These are phyloP conservation scores for Diaporthe sp. DNA, from an alignment of 2,329 filamentous ascomycete genomes.

Conservation along the genomic window DNA sequence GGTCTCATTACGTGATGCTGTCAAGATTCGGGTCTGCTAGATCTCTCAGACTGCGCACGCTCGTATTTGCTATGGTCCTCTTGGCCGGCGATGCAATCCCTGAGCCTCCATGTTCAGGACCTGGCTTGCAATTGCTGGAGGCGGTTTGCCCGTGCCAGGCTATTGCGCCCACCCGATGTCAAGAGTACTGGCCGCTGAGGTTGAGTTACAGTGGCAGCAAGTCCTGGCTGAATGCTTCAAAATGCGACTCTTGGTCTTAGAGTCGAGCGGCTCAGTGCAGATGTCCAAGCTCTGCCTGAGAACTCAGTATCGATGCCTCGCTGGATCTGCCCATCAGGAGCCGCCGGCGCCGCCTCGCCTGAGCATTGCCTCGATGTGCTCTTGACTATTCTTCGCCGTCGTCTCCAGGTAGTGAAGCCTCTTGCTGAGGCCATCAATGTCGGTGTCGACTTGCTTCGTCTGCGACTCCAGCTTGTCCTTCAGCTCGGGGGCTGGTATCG, in stretches of 20 bases:
- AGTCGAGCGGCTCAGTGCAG: not conserved
- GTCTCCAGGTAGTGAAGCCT: slow-evolving; percentile 94
- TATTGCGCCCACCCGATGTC: not conserved
- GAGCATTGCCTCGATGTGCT: slow-evolving; percentile 92
- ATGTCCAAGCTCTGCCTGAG: slow-evolving; percentile 21
- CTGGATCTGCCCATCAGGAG: slow-evolving; percentile 37
- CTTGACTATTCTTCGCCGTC: slow-evolving; percentile 92
- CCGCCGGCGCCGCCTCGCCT: slow-evolving; percentile 61
- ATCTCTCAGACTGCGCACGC: not conserved
- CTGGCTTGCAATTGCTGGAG: slow-evolving; percentile 2
- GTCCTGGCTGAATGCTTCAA: not conserved
- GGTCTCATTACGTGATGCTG: not conserved
- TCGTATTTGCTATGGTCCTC: slow-evolving; percentile 26
- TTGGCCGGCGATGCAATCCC: not conserved
- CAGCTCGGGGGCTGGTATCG: slow-evolving; percentile 79
- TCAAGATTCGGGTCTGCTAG: not conserved
- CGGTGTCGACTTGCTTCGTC: slow-evolving; percentile 79
- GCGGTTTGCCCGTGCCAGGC: not conserved
- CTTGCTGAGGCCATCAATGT: slow-evolving; percentile 87
- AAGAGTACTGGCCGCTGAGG: not conserved
- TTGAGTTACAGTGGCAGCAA: not conserved
- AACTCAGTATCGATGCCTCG: not conserved
- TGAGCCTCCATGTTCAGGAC: not conserved
- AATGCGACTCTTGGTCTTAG: not conserved
- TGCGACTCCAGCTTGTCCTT: slow-evolving; percentile 83